Base-by-base conservation (phyloP, 108 stramenopile species). In the Epithemia pelagica region DNA sequence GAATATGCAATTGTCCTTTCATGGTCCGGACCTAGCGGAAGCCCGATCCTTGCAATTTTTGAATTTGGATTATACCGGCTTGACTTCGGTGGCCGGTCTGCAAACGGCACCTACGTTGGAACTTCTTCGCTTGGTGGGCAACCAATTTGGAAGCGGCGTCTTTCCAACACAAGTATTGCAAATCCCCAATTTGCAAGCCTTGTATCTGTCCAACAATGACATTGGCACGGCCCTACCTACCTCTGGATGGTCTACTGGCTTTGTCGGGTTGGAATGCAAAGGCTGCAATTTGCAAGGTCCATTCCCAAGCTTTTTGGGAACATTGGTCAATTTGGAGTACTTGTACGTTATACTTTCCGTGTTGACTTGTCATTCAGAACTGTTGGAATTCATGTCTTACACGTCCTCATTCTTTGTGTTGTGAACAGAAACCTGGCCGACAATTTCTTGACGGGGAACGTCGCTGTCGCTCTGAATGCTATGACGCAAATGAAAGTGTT, bases 61-160 rank as follows among this genome's bases (percentile, higher is more conserved):
- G 32, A 70, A 84, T 59, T 60, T 84, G 15, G 74, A 68, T 8
- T 54, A 74, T 25, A 84, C 70, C 46, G 72, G 73, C 0, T 56
- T 79, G 18, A 59, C 33, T 1, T 73, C 77, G 0, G 32, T 84
- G n/a, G 56, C 25, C 37, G 80, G 83, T 51, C 67, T 84, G 26
- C 63, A 64, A 18, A 74, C 67, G 32, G 86, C 91, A 15, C 28
- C 62, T 0, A 58, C 30, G 7, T 66, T 91, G 62, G 75, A 79
- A 61, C 58, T 82, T 31, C 64, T 91, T 28, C 87, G 85, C 51
- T 46, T 83, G 33, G 85, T 74, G 8, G 78, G 77, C 56, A 93
- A 90, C 68, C 53, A 70, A 8, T 63, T 93, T 25, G 66, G 59
- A 21, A 46, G 37, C 37, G 67, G 24, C 23, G 46, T 53, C 7